Evolutionary conservation across 768 basidiomycete genomes (phyloP), one percentile per base, ranked within the genome.

Genomic region (Tephrocybe rancida): DNA sequence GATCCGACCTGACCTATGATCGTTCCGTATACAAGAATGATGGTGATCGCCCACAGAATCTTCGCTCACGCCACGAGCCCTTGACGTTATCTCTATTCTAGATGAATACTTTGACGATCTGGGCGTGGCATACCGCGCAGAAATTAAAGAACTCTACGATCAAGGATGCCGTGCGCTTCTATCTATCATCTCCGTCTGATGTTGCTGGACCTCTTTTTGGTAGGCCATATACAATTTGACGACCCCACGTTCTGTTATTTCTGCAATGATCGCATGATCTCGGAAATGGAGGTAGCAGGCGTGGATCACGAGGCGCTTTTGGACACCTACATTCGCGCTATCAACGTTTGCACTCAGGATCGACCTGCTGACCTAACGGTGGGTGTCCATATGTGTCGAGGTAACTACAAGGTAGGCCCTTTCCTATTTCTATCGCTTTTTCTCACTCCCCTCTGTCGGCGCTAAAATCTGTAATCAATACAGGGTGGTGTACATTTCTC

Each of bases 261-360:
- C 63, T 92, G 90, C 65, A 75, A 77, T 52, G 83, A 85, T 59
- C 75, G 57, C 32, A 79, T 76, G 75, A 72, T 80, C 37, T 60
- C 61, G 11, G 75, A 67, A 13, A 86, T 90, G 84, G 75, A 77
- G 62, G 75, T 73, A 22, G 81, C 78, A 38, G 82, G 81, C 0
- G 74, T 82, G 18, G 85, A 91, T 67, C 78, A 83, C 16, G 83
- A 81, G 47, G 78, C 78, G 3, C 75, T 91, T 39, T 75, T 92
- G 18, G 81, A 88, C 52, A 81, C 82, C 5, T 90, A 90, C 64
- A 83, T 88, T 64, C 75, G 80, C 46, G 80, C 84, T 19, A 85
- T 87, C 74, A 86, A 82, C 64, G 64, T 77, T 16, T 77, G 80
- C 57, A 75, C 84, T 1, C 67, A 75, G 54, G 79, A 72, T 42